Conservation (phyloP, 1,284 basidiomycete genomes). For the Trametes hirsuta region DNA sequence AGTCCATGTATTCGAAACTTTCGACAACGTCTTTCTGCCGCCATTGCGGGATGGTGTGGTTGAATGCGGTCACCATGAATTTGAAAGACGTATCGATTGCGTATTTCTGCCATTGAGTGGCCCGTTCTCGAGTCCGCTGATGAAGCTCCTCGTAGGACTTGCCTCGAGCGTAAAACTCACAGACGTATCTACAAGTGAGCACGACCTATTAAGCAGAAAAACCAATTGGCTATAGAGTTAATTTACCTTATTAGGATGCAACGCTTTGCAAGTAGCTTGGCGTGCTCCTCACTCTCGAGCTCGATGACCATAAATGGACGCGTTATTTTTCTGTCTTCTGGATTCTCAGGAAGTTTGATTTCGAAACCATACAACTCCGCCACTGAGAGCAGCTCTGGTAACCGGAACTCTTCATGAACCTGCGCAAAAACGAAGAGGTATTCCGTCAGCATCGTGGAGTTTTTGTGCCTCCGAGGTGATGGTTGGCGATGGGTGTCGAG, state of each 20-base stretch:
- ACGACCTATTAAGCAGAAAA: not conserved
- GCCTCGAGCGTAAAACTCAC: constrained; percentile 77
- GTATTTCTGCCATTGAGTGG: constrained; percentile 62
- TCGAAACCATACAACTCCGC: constrained; percentile 68
- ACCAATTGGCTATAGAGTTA: constrained; percentile 1
- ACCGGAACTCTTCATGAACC: constrained; percentile 77
- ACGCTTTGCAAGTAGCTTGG: constrained; percentile 71
- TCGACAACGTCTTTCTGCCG: constrained; percentile 77
- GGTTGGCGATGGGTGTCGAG: not conserved
- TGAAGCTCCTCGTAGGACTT: constrained; percentile 75
- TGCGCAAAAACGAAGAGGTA: constrained; percentile 83
- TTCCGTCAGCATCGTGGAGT: constrained; percentile 28
- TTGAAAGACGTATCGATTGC: constrained; percentile 75
- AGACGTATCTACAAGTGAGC: constrained; percentile 60
- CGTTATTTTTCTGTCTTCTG: constrained; percentile 52
- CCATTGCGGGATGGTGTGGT: constrained; percentile 71
- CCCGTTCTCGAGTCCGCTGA: constrained; percentile 49
- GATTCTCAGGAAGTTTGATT: constrained; percentile 46
- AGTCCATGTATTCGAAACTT: constrained; percentile 84
- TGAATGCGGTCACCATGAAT: constrained; percentile 79
- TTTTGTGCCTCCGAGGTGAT: not conserved
- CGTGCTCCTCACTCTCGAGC: constrained; percentile 75
- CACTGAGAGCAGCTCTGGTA: constrained; percentile 79
- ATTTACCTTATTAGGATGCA: constrained; percentile 85
- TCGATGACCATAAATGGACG: constrained; percentile 78